Evolutionary conservation across 139 green algal species (phyloP).

Genomic region (Edaphochlamys debaryana): DNA sequence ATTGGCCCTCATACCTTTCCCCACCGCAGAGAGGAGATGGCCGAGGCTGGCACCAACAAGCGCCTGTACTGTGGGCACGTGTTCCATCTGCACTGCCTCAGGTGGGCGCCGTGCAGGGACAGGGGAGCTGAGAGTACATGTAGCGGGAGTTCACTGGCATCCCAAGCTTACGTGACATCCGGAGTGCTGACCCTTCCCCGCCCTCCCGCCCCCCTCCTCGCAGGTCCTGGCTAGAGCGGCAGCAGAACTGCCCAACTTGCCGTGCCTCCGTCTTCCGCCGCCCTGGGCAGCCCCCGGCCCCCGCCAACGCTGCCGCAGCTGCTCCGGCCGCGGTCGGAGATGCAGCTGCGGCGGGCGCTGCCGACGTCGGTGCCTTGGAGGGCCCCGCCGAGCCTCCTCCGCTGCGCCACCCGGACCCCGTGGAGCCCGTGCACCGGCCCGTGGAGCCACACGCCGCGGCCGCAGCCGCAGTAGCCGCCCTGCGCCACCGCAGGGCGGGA

Average conservation of each 20-base stretch:
- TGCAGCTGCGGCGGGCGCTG: constrained; percentile 14
- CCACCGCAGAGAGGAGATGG: constrained; percentile 52
- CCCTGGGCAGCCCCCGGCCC: not conserved
- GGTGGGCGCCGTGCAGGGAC: constrained; percentile 60
- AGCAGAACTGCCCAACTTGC: constrained; percentile 98
- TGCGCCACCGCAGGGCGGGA: not conserved
- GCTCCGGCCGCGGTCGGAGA: constrained; percentile 28
- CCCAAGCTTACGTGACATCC: no score
- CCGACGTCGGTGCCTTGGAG: not conserved
- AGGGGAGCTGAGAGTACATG: no score
- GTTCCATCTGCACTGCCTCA: constrained; percentile 97
- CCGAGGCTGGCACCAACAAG: constrained; percentile 77
- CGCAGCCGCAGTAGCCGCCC: not conserved
- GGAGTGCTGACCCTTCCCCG: no score
- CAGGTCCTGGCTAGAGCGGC: constrained; percentile 96
- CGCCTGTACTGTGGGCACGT: constrained; percentile 93
- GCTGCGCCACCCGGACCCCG: not conserved
- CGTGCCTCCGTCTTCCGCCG: constrained; percentile 83
- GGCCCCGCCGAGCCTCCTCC: not conserved
- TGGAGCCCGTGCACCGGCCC: not conserved
- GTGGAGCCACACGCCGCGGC: constrained; percentile 3
- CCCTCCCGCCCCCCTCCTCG: not conserved
- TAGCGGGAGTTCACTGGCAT: no score
- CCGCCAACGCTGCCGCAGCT: not conserved
- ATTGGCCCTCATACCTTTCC: no score